phyloP scores from a whole-genome alignment of 805 yeast genomes.

The Ogataea populi-albae region DNA sequence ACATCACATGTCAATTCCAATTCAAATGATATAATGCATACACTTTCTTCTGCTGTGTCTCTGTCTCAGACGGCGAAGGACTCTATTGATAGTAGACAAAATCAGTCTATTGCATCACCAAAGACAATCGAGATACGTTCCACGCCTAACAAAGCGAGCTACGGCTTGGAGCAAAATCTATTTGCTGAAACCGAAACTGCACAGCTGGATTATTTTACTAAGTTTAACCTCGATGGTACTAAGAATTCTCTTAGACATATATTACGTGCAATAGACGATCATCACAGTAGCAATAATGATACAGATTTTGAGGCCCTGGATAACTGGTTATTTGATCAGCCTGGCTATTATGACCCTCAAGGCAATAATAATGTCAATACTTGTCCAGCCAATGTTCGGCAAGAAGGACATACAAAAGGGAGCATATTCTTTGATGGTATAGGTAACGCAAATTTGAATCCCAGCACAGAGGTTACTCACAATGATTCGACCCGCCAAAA shows the following conservation, averaged over 20 bases:
- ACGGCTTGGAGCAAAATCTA: not conserved
- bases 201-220: conserved; percentile 8
- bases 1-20: not conserved
- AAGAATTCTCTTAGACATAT: conserved; percentile 7
- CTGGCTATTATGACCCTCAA: not conserved
- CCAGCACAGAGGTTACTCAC: not conserved
- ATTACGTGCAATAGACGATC: conserved; percentile 6
- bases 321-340: conserved; percentile 7
- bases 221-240: conserved; percentile 10
- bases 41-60: no score
- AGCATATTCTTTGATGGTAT: conserved; percentile 5
- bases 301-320: conserved; percentile 7
- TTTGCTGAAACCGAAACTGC: conserved; percentile 5
- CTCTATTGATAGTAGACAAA: not conserved
- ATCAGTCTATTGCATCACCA: not conserved
- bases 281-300: conserved; percentile 7
- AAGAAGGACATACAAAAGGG: not conserved
- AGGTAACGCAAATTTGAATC: not conserved
- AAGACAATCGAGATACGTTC: not conserved
- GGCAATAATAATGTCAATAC: not conserved
- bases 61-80: no score
- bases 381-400: not conserved
- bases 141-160: not conserved
- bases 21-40: no score
- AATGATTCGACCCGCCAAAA: not conserved